These are phyloP conservation scores for Tricharina praecox DNA, from an alignment of 495 filamentous ascomycete species.

Conservation along the genomic window DNA sequence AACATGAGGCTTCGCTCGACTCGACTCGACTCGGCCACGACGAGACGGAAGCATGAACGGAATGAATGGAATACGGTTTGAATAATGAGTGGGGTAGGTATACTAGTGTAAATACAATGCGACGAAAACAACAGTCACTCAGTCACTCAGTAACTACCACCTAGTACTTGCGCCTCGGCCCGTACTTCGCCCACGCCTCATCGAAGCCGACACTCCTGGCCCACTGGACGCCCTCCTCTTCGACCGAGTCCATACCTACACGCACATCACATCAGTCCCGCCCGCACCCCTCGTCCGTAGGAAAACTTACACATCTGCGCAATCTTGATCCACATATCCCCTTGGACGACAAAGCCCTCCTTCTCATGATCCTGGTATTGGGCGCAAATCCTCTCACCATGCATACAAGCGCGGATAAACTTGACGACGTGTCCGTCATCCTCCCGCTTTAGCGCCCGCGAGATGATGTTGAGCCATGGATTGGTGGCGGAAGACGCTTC, in stretches of 20 bases:
- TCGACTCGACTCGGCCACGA: too few relatives aligned
- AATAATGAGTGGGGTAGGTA: too few relatives aligned
- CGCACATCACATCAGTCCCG: neutral
- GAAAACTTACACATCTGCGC: slow-evolving; percentile 40
- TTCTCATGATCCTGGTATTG: slow-evolving; percentile 29
- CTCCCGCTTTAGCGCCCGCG: slow-evolving; percentile 33
- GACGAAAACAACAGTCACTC: too few relatives aligned
- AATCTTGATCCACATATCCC: slow-evolving; percentile 54
- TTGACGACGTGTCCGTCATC: slow-evolving; percentile 75
- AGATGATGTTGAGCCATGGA: slow-evolving; percentile 41
- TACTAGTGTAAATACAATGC: too few relatives aligned
- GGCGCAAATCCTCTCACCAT: slow-evolving; percentile 37
- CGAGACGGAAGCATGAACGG: too few relatives aligned
- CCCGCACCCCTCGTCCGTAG: neutral
- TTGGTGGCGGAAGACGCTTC: slow-evolving; percentile 17
- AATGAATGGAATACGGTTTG: too few relatives aligned
- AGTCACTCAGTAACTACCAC: too few relatives aligned
- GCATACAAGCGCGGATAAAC: slow-evolving; percentile 46
- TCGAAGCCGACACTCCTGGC: slow-evolving; percentile 40
- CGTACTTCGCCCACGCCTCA: slow-evolving; percentile 37
- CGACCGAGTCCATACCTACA: slow-evolving; percentile 33
- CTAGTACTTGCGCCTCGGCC: neutral
- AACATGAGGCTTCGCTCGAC: too few relatives aligned
- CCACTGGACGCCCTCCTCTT: slow-evolving; percentile 35
- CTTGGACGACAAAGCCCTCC: slow-evolving; percentile 39